Conservation (phyloP, 345 rosid genomes). For the Salix suchowensis region DNA sequence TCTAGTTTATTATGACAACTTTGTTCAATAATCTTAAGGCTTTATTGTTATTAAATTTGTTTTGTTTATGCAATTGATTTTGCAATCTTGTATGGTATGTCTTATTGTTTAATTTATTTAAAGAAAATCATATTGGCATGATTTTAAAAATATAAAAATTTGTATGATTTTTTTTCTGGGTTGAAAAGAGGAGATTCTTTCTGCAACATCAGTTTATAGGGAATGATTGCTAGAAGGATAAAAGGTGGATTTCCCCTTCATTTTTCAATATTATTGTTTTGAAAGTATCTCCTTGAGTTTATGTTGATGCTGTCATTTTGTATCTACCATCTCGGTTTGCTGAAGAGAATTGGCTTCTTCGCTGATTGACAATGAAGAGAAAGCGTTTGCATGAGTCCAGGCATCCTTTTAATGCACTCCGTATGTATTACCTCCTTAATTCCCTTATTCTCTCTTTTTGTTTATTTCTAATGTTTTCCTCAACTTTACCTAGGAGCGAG, state of each 20-base stretch:
- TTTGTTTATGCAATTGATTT: too few relatives aligned
- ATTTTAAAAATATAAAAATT: too few relatives aligned
- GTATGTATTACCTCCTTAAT: conserved; percentile 39
- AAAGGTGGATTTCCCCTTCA: not conserved
- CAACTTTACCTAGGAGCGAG: not conserved
- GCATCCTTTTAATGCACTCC: conserved; percentile 46
- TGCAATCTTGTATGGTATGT: too few relatives aligned
- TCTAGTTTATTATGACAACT: too few relatives aligned
- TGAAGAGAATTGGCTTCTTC: not conserved
- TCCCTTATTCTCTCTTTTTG: not conserved
- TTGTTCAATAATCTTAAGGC: too few relatives aligned
- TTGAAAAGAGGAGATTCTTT: not conserved
- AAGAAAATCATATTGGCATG: too few relatives aligned
- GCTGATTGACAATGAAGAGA: conserved; percentile 33
- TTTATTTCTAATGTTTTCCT: not conserved
- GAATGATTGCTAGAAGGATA: not conserved
- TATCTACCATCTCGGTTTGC: not conserved
- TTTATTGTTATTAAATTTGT: too few relatives aligned
- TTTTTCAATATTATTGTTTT: too few relatives aligned
- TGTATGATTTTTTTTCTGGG: not conserved
- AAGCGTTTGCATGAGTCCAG: conserved; percentile 45
- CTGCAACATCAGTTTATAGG: not conserved
- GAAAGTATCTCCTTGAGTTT: not conserved
- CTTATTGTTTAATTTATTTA: too few relatives aligned
- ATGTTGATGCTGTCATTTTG: not conserved